Evolutionary conservation across 192 early-diverging fungal genomes (phyloP), one percentile per base, ranked within the genome.

Genomic region (Chytriomyces sp.): DNA sequence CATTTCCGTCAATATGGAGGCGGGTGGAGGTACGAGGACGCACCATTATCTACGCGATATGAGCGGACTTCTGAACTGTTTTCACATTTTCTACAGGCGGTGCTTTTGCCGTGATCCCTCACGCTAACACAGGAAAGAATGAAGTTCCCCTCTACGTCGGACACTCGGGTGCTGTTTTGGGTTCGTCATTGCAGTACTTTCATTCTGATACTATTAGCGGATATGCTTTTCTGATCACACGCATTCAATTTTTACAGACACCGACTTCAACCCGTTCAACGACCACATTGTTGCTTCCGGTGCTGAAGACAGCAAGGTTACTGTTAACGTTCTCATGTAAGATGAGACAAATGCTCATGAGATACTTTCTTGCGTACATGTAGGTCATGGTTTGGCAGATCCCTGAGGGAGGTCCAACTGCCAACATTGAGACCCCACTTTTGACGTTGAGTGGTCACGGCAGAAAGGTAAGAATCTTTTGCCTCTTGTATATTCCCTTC

Each of bases 261-360:
- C 96, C 22, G 93, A 93, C 74, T 99, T 98, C 71, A 93, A 95
- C 75, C 96, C 95, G 31, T 99, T 98, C 83, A 98, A 98, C 70
- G 98, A 99, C 78, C 88, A 96, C 80, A 82, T 99, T 59, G 86
- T 99, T 73, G 98, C 98, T 28, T 86, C 80, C 36, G 83, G 79
- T 30, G 70, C 83, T 30, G 85, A 85, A 74, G 85, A 85, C 71
- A 72, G 75, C 57, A 84, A 65, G 74, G 82, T 82, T 36, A 53
- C 72, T 31, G 8, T 30, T 22, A 33, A 41, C 30, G 75, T n/a
- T 6, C 17, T 22, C 64, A 66, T 19, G 22, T 64, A n/a, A 39
- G 37, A 10, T n/a, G 41, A 4, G 37, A 4, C 4, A 14, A 25
- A 56, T 59, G 56, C 65, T 31, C 8, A 28, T 54, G 36, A 28